Conservation (phyloP, 2,329 filamentous ascomycete genomes). For the Calonectria honghensis region DNA sequence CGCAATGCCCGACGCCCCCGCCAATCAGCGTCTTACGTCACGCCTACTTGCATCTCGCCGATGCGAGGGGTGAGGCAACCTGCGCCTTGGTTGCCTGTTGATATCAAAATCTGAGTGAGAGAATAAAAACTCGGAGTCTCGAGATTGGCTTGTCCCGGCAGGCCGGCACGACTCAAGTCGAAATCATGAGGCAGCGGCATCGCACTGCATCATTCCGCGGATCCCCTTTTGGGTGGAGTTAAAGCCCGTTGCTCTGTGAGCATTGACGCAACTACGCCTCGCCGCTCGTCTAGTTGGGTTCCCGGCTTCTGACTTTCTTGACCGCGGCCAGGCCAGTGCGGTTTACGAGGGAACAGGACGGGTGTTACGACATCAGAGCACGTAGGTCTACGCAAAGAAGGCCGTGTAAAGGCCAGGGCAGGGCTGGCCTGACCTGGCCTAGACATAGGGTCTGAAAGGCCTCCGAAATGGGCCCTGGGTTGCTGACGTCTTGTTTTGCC, state of each 20-base stretch:
- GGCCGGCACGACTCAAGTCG: conserved; percentile 10
- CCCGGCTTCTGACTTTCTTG: conserved; percentile 26
- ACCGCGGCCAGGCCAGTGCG: conserved; percentile 45
- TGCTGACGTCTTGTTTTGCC: conserved; percentile 41
- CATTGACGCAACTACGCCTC: conserved; percentile 45
- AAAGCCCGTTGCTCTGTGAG: conserved; percentile 42
- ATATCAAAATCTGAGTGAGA: conserved; percentile 28
- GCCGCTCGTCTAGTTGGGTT: conserved; percentile 41
- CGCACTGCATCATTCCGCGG: conserved; percentile 3
- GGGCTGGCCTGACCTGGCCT: conserved; percentile 25
- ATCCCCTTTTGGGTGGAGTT: conserved; percentile 18
- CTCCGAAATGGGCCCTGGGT: conserved; percentile 33
- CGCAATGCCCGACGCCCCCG: conserved; percentile 6
- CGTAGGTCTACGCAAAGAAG: conserved; percentile 37
- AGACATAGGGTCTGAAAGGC: conserved; percentile 25
- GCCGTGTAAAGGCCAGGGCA: conserved; percentile 36
- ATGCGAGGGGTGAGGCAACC: conserved; percentile 27
- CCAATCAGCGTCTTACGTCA: conserved; percentile 36
- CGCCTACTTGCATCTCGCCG: conserved; percentile 35
- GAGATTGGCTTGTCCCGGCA: conserved; percentile 29
- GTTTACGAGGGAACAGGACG: conserved; percentile 42
- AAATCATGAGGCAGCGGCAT: conserved; percentile 23
- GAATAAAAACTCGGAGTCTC: conserved; percentile 21
- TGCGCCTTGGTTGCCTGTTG: conserved; percentile 26
- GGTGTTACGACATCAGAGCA: conserved; percentile 45